These are phyloP conservation scores for Grosmannia penicillata DNA, from an alignment of 2,329 filamentous ascomycete species.

Conservation along the genomic window DNA sequence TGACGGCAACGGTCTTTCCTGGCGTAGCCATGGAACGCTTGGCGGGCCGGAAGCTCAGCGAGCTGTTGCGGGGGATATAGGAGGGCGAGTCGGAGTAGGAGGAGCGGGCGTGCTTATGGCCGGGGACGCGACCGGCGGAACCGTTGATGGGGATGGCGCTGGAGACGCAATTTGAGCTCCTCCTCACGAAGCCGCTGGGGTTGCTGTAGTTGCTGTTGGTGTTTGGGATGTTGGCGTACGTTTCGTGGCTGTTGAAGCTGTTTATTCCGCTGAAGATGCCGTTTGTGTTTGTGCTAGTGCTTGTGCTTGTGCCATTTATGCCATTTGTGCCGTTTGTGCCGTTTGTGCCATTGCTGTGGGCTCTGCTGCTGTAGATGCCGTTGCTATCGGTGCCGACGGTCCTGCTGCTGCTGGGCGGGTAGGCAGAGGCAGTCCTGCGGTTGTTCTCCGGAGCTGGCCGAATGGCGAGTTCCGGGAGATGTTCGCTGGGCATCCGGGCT, in stretches of 20 bases:
- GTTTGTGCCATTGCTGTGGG: no score
- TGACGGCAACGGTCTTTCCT: slow-evolving; percentile 76
- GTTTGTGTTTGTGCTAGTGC: not conserved
- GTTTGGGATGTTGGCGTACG: not conserved
- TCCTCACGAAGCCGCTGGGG: no score
- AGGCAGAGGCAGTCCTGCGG: no score
- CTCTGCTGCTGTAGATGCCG: no score
- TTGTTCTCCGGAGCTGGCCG: slow-evolving; percentile 10
- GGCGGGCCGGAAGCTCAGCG: slow-evolving; percentile 42
- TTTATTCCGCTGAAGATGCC: not conserved
- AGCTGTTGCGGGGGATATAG: slow-evolving; percentile 40
- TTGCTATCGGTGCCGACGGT: no score
- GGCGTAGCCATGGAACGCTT: slow-evolving; percentile 44
- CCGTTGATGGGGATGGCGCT: slow-evolving; percentile 8
- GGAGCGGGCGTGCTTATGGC: slow-evolving; percentile 46
- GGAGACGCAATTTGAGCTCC: slow-evolving; percentile 1
- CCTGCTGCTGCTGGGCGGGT: no score
- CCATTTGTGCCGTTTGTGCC: no score
- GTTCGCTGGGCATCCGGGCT: slow-evolving; percentile 10
- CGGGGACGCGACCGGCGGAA: not conserved
- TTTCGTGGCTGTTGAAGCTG: not conserved
- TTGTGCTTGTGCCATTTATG: not conserved
- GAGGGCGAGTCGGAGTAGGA: slow-evolving; percentile 47
- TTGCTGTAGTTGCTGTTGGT: slow-evolving; percentile 1
- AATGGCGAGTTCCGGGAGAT: slow-evolving; percentile 13